phyloP scores from a whole-genome alignment of 2,329 filamentous ascomycete species.

The Septoria petroselini region DNA sequence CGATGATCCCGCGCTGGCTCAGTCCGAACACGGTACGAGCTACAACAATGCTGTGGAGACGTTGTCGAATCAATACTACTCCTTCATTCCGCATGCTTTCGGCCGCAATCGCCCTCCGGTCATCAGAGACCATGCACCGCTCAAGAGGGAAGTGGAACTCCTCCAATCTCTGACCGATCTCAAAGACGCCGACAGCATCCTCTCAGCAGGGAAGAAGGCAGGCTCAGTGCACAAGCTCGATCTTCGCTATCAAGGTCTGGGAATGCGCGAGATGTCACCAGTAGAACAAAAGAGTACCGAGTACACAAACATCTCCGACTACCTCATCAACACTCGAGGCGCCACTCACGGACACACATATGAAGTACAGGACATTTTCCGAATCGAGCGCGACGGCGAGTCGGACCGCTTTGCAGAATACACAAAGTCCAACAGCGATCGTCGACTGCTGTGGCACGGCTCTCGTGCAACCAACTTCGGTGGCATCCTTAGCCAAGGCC shows the following conservation, averaged over 20 bases:
- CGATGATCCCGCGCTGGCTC: constrained; percentile 51
- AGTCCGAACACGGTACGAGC: constrained; percentile 37
- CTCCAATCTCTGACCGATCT: constrained; percentile 80
- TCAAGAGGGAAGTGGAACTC: constrained; percentile 75
- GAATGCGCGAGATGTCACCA: constrained; percentile 72
- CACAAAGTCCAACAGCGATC: constrained; percentile 59
- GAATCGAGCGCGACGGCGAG: constrained; percentile 74
- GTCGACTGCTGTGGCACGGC: constrained; percentile 82
- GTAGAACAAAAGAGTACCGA: constrained; percentile 60
- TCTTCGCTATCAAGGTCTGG: constrained; percentile 67
- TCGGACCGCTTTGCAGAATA: constrained; percentile 62
- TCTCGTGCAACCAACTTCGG: constrained; percentile 80
- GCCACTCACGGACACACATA: constrained; percentile 62
- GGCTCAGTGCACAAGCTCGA: constrained; percentile 63
- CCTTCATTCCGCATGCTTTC: constrained; percentile 76
- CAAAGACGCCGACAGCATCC: constrained; percentile 74
- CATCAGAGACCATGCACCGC: constrained; percentile 53
- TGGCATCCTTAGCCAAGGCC: constrained; percentile 80
- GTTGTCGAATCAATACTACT: constrained; percentile 76
- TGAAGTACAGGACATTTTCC: constrained; percentile 71
- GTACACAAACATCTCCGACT: constrained; percentile 62
- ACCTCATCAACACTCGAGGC: constrained; percentile 65
- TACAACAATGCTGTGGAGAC: constrained; percentile 52
- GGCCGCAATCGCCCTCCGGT: constrained; percentile 70
- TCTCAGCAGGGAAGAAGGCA: constrained; percentile 58